phyloP scores from a whole-genome alignment of 116 monocot genomes.

The Thalassia testudinum region DNA sequence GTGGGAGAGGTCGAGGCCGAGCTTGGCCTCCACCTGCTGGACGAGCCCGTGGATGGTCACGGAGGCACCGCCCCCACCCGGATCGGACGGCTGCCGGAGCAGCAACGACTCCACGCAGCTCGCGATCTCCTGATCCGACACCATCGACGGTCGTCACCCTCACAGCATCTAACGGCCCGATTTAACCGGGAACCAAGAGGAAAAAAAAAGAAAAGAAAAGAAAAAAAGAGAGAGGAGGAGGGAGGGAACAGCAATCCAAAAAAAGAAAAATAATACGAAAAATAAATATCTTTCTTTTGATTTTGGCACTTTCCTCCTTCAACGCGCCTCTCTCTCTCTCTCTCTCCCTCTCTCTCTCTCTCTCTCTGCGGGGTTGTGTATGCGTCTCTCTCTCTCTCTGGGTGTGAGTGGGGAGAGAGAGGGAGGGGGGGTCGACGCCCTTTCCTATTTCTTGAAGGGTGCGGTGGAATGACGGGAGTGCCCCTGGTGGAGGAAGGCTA shows the following conservation, averaged over 20 bases:
- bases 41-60: conserved; percentile 40
- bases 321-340: conserved; percentile 4
- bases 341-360: conserved; percentile 3
- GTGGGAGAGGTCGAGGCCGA: conserved; percentile 77
- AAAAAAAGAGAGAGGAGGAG: conserved; percentile 3
- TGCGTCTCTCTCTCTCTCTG: conserved; percentile 7
- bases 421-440: too few relatives aligned
- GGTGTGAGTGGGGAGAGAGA: too few relatives aligned
- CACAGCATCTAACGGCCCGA: neutral
- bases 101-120: conserved; percentile 70
- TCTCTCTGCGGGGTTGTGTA: neutral
- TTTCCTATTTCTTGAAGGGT: too few relatives aligned
- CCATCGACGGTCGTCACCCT: conserved; percentile 15
- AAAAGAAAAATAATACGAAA: too few relatives aligned
- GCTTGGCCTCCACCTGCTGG: conserved; percentile 58
- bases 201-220: neutral
- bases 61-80: conserved; percentile 2
- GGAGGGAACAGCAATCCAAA: conserved; percentile 3
- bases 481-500: too few relatives aligned
- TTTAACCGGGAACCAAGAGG: neutral
- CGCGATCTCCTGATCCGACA: conserved; percentile 78
- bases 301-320: neutral
- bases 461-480: too few relatives aligned
- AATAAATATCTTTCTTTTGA: neutral
- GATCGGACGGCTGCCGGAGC: conserved; percentile 18